Base-by-base conservation (phyloP, 345 rosid species). In the Sonneratia caseolaris region DNA sequence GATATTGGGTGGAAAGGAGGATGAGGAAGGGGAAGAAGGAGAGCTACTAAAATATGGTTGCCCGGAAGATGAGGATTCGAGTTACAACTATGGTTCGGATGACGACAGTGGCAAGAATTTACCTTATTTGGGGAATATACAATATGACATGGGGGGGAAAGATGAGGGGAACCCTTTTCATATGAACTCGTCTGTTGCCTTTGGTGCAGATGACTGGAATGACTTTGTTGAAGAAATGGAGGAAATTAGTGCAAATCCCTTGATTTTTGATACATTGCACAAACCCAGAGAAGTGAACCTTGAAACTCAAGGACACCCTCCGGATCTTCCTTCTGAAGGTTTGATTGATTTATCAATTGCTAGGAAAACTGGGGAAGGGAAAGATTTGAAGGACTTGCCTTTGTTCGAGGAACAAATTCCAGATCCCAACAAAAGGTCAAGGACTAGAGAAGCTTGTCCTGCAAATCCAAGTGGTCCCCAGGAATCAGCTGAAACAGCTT, bases 201-300 rank as follows among this genome's bases (percentile, higher is more conserved):
- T 86, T 81, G 99, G 97, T 79, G 82, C 84, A 11, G 84, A 81
- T 71, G 99, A 95, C 78, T 92, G 97, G 95, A 89, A 90, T 82
- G 97, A 87, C 74, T 95, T 87, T 81, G 96, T 87, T 82, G 87
- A 71, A 80, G 86, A 89, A 84, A 82, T 83, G 1, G 83, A 79
- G 16, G 82, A 77, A 61, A 70, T 68, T 70, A 62, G 53, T 76
- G 78, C 73, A 69, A 75, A 80, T 78, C 78, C 83, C 7, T 69
- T 85, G 71, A 71, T 71, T 57, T 78, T 83, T 55, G 73, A 76
- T 55, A 70, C 66, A 35, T 68, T 82, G 68, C 80, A 78, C 75
- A 73, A 71, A 65, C 83, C 51, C 66, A 74, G 67, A 61, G 74
- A 81, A 53, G 59, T 42, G 55, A 71, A 78, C 75, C 27, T 72